Conservation (phyloP, 257 asterid species). For the Thymus quinquecostatus region DNA sequence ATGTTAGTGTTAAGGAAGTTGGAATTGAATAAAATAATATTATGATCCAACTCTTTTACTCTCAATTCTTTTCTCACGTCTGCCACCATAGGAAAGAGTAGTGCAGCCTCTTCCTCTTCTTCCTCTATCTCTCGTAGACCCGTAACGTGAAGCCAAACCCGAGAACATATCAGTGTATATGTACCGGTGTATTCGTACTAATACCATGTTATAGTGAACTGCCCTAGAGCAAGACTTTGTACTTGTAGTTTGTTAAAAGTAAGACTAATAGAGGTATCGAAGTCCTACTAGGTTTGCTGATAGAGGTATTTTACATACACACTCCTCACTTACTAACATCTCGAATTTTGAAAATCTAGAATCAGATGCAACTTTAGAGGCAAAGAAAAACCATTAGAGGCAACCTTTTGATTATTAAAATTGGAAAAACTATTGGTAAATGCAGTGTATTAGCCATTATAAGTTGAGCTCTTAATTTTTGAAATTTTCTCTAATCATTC, state of each 20-base stretch:
- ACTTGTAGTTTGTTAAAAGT: neutral
- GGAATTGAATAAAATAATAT: no score
- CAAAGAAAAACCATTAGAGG: neutral
- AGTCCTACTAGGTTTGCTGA: constrained; percentile 3
- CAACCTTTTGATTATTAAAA: neutral
- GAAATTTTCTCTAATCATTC: neutral
- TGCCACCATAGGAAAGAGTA: no score
- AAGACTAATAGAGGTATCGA: neutral
- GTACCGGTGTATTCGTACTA: neutral
- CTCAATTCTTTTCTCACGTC: no score
- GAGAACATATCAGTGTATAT: no score
- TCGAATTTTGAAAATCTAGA: neutral
- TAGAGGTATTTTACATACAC: constrained; percentile 13
- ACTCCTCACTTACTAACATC: neutral
- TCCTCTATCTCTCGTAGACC: no score
- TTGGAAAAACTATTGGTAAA: neutral
- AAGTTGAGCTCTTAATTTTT: neutral
- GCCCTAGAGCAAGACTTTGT: neutral
- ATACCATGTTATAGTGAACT: neutral
- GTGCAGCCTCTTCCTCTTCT: no score
- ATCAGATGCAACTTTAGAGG: neutral
- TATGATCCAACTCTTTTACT: no score
- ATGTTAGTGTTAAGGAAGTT: no score
- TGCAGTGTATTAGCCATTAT: neutral
- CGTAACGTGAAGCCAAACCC: no score